A percentile compares a stretch with the other conserved stretches of the same genome.
Conservation (phyloP, 257 asterid species). For the Przewalskia tangutica region DNA sequence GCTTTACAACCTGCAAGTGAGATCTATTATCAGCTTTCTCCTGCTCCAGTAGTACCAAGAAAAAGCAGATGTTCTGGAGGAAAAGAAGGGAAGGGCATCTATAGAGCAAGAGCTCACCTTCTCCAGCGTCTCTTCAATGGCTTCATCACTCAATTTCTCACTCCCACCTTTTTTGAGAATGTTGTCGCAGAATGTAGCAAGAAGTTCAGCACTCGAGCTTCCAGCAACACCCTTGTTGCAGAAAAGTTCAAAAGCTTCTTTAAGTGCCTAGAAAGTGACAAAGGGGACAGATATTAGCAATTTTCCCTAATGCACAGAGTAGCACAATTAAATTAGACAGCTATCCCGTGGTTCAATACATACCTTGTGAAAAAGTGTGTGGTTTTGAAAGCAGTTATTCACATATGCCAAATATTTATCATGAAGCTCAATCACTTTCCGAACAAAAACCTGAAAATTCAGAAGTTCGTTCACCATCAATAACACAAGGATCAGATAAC, state of each 20-base stretch:
- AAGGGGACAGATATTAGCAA: neutral
- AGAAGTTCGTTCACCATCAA: constrained; percentile 1
- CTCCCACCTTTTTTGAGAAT: constrained; percentile 96
- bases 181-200: constrained; percentile 96
- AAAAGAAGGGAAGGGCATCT: neutral
- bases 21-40: neutral
- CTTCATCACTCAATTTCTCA: constrained; percentile 96
- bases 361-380: constrained; percentile 99
- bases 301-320: neutral
- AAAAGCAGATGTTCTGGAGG: neutral
- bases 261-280: constrained; percentile 59
- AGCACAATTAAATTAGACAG: neutral
- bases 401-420: constrained; percentile 95
- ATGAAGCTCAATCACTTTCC: constrained; percentile 90
- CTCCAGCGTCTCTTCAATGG: constrained; percentile 94
- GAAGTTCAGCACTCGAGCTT: constrained; percentile 96
- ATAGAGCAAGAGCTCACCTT: constrained; percentile 35
- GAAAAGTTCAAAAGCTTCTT: constrained; percentile 95
- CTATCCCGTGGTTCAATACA: constrained; percentile 11
- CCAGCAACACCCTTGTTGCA: constrained; percentile 99
- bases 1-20: constrained; percentile 71
- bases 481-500: neutral
- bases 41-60: neutral
- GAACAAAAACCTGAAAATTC: constrained; percentile 66
- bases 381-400: constrained; percentile 73